These are phyloP conservation scores for Alternaria viburni DNA, from an alignment of 2,329 filamentous ascomycete genomes.

Conservation along the genomic window DNA sequence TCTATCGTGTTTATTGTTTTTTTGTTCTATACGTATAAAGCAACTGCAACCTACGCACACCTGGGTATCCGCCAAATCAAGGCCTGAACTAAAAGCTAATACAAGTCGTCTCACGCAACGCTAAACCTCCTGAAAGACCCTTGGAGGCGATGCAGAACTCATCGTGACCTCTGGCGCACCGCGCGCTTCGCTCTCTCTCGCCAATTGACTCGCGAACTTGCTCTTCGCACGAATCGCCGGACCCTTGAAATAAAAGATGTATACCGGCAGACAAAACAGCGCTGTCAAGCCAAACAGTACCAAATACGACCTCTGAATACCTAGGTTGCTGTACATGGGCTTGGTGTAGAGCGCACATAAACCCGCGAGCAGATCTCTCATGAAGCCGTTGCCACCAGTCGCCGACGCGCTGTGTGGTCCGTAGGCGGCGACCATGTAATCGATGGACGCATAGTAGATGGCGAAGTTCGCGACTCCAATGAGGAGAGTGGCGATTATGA, in stretches of 20 bases:
- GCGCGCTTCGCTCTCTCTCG: background rate
- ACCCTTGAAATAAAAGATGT: conserved; percentile 56
- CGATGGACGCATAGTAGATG: conserved; percentile 77
- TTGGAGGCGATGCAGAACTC: background rate
- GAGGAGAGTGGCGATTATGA: conserved; percentile 49
- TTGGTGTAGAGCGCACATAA: conserved; percentile 64
- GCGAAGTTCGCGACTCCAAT: conserved; percentile 73
- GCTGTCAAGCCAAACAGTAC: conserved; percentile 59
- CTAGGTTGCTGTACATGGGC: conserved; percentile 44
- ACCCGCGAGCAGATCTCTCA: conserved; percentile 74
- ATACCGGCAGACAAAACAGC: conserved; percentile 59
- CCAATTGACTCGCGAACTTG: background rate
- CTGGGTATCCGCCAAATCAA: background rate
- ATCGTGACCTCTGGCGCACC: background rate
- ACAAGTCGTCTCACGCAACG: background rate
- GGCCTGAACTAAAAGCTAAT: background rate
- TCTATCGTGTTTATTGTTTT: background rate
- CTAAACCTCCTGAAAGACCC: background rate
- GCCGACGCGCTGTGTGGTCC: conserved; percentile 73
- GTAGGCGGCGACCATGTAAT: conserved; percentile 79
- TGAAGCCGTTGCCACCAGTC: conserved; percentile 78
- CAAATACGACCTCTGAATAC: conserved; percentile 26
- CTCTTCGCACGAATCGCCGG: background rate
- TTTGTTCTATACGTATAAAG: too few species aligned
- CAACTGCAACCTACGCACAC: background rate